A percentile compares a stretch with the other conserved stretches of the same genome.
phyloP scores from a whole-genome alignment of 164 flowering plant species.

The Amborella trichopoda region DNA sequence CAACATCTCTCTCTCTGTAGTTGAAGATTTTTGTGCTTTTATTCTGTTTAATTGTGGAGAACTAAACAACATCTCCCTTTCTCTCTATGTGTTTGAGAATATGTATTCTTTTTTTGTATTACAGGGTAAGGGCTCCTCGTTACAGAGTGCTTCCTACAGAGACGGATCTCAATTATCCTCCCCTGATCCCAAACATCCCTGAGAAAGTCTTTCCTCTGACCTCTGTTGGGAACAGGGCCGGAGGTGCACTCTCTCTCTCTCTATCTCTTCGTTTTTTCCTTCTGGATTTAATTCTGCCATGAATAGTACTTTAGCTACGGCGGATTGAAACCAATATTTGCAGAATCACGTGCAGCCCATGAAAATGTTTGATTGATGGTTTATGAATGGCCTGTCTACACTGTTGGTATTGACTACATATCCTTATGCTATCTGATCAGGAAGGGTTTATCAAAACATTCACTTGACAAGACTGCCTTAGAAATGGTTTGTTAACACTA shows the following conservation, averaged over 20 bases:
- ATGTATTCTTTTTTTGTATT: neutral
- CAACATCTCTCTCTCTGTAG: neutral
- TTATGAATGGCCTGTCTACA: too few relatives aligned
- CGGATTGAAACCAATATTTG: too few relatives aligned
- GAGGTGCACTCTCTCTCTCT: too few relatives aligned
- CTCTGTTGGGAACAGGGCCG: conserved; percentile 19
- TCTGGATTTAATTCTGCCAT: conserved; percentile 8
- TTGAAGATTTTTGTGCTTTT: neutral
- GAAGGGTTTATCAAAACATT: too few relatives aligned
- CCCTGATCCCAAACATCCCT: conserved; percentile 33
- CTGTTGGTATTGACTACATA: too few relatives aligned
- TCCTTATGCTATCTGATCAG: too few relatives aligned
- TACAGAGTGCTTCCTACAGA: conserved; percentile 77
- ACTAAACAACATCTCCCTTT: conserved; percentile 7
- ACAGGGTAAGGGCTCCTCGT: conserved; percentile 66
- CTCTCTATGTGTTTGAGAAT: neutral
- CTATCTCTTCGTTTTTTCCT: too few relatives aligned
- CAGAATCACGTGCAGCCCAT: too few relatives aligned
- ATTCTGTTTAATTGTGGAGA: neutral
- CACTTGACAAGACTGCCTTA: too few relatives aligned
- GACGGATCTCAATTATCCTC: conserved; percentile 74
- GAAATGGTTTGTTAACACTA: too few relatives aligned
- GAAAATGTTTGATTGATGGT: too few relatives aligned
- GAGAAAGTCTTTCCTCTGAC: conserved; percentile 37
- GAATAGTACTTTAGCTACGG: too few relatives aligned